A percentile compares a stretch with the other conserved stretches of the same genome.
These are phyloP conservation scores for Moniliella sp. DNA, from an alignment of 1,284 basidiomycete genomes.

Conservation along the genomic window DNA sequence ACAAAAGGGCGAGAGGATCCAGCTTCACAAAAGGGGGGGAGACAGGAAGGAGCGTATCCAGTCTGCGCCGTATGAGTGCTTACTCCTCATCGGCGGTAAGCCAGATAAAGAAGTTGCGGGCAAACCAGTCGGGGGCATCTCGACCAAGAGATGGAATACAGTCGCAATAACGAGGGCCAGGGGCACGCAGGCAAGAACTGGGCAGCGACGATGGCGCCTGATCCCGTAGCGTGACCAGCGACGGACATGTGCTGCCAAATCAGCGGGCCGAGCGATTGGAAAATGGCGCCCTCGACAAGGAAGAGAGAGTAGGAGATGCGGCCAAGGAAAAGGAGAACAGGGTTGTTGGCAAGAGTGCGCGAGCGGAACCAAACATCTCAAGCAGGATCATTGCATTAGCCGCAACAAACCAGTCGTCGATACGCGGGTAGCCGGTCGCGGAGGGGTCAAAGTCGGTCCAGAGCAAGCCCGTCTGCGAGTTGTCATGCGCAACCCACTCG, in stretches of 20 bases:
- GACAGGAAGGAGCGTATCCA: no score
- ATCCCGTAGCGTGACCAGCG: no score
- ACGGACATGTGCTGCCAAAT: slow-evolving; percentile 6
- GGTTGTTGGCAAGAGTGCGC: slow-evolving; percentile 3
- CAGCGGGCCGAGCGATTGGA: slow-evolving; percentile 11
- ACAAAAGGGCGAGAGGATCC: no score
- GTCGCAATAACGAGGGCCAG: slow-evolving; percentile 1
- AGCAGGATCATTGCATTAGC: slow-evolving; percentile 10
- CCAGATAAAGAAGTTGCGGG: no score
- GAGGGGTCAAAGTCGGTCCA: slow-evolving; percentile 5
- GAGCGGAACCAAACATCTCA: slow-evolving; percentile 5
- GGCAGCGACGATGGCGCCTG: slow-evolving; percentile 5
- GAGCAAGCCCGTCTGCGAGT: slow-evolving; percentile 10
- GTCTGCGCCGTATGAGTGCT: no score
- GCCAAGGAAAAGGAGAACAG: slow-evolving; percentile 5
- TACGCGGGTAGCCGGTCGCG: slow-evolving; percentile 8
- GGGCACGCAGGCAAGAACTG: slow-evolving; percentile 7
- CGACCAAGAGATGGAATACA: slow-evolving; percentile 2
- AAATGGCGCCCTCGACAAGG: slow-evolving; percentile 12
- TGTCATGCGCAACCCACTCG: slow-evolving; percentile 10
- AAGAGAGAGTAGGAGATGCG: slow-evolving; percentile 12
- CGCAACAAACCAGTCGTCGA: slow-evolving; percentile 17
- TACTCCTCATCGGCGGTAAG: no score
- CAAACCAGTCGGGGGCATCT: no score
- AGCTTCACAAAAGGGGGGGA: no score